phyloP scores from a whole-genome alignment of 768 basidiomycete species.

The Amanita fuliginea region DNA sequence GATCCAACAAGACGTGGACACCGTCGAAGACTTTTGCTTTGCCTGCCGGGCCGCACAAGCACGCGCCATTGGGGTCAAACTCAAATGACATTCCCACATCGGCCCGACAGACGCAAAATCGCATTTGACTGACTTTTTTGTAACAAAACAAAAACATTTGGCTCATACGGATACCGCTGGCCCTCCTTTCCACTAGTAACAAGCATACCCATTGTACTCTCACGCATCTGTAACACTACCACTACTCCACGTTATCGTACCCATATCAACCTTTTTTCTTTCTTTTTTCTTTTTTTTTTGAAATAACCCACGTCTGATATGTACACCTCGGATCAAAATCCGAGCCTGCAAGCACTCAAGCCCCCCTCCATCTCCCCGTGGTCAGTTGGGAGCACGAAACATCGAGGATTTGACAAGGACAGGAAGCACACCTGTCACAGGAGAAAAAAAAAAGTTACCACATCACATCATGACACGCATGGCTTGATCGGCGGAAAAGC shows the following conservation, averaged over 20 bases:
- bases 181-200: no score
- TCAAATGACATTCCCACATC: background rate
- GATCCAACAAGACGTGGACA: constrained; percentile 58
- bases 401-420: constrained; percentile 12
- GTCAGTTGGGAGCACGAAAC: background rate
- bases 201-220: no score
- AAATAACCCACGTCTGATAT: no score
- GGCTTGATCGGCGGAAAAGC: background rate
- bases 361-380: background rate
- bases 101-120: background rate
- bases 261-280: no score
- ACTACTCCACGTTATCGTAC: no score
- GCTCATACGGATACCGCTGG: no score
- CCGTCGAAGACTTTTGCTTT: constrained; percentile 61
- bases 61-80: constrained; percentile 16
- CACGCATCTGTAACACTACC: no score
- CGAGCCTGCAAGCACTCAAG: no score
- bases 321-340: no score
- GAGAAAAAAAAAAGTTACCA: no score
- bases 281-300: no score
- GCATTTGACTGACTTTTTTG: background rate
- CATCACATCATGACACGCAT: background rate
- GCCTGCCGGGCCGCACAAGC: constrained; percentile 53
- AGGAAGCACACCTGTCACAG: constrained; percentile 15
- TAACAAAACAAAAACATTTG: no score